Base-by-base conservation (phyloP, 2,329 filamentous ascomycete species). In the Pseudogymnoascus pannorum region DNA sequence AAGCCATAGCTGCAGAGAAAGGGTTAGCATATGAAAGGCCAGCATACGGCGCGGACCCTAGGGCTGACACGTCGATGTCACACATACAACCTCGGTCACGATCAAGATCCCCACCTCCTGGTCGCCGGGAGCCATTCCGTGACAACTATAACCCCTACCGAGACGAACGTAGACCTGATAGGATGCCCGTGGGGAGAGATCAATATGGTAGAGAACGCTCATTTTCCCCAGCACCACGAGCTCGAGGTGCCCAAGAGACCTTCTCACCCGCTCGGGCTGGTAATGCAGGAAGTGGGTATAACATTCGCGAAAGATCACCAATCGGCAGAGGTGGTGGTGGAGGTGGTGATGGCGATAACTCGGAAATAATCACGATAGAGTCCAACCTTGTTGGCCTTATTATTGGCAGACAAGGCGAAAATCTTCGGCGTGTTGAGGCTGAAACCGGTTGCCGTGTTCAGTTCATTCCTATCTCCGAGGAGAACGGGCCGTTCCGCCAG, bases 321-420 rank as follows among this genome's bases (percentile, higher is more conserved):
- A 75, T 81, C 18, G 72, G 77, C 58, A 77, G 77, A 66, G 70
- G 69, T 42, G 63, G 66, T 40, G 38, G 42, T 24, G 44, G 44
- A 18, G 48, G 48, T 14, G 74, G 72, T 59, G 79, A 78, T 54
- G 86, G 88, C 68, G 89, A 91, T 66, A 88, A 87, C 69, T 83
- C 84, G 22, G 92, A 96, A 76, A 89, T 87, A 22, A 92, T 96
- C 67, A 84, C 88, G 69, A 91, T 96, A 69, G 91, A 96, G 72
- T 91, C 90, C 20, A 89, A 86, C 68, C 81, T 96, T 57, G 92
- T 96, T 59, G 92, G 92, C 42, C 79, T 96, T 33, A 95, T 96
- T 70, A 96, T 96, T 71, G 92, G 92, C 60, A 86, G 92, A 63
- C 89, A 92, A 71, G 92, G 92, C 67, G 92, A 96, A 76, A 96